Evolutionary conservation across 2,329 filamentous ascomycete species (phyloP), one percentile per base, ranked within the genome.

Genomic region (Aspergillus tanneri): DNA sequence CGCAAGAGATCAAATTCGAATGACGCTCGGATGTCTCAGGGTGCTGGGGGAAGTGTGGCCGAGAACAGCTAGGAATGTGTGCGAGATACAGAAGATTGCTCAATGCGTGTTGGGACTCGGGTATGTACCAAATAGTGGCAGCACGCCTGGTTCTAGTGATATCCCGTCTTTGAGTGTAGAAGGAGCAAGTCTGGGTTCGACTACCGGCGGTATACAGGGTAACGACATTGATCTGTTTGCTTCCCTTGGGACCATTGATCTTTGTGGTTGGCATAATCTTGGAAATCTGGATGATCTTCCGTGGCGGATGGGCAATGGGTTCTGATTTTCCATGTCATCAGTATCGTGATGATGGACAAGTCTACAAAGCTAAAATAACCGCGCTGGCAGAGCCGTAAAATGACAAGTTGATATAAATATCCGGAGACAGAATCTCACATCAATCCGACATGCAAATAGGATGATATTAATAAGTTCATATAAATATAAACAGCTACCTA

Each of bases 21-120:
- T 74, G 59, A 69, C 55, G 4, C 68, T 75, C n/a, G 72, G 72
- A 0, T 74, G 66, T 46, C 59, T 74, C 7, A 68, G 65, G 50
- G 53, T 57, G 3, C 28, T 74, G 37, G 71, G 61, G 1, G 59
- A 64, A 5, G n/a, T 70, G 2, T 74, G 72, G 72, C 64, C 70
- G 0, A 56, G 66, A 24, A 65, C 63, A 4, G 61, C 62, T 1
- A 65, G 59, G 41, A 72, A 69, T 49, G 62, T 75, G 0, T 47
- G 57, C 11, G 72, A 74, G 52, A 64, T 74, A 2, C 72, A 73
- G 47, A 67, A 54, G 0, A 72, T 75, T 40, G 70, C 70, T 3
- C 64, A 62, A 5, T 56, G 67, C 28, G 67, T 65, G 3, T 39
- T 66, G 1, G 56, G 56, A 1, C 10, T 61, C 46, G 52, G 44